phyloP scores from a whole-genome alignment of 2,329 filamentous ascomycete species.

The Boeremia exigua region DNA sequence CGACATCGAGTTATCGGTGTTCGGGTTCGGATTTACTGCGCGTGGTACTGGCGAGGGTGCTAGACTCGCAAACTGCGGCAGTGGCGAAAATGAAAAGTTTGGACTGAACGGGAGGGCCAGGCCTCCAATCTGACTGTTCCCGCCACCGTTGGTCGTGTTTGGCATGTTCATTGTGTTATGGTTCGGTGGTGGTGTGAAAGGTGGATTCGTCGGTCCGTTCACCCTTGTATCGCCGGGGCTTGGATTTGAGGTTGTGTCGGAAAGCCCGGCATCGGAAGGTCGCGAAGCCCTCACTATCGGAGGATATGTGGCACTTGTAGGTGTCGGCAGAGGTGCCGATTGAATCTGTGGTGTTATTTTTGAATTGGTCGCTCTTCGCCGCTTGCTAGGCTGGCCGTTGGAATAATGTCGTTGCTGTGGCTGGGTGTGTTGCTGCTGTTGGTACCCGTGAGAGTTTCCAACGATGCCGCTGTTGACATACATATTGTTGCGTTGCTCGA shows the following conservation, averaged over 20 bases:
- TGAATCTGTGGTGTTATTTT: conserved; percentile 26
- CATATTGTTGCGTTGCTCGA: conserved; percentile 47
- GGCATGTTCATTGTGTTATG: conserved; percentile 23
- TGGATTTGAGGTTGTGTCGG: conserved; percentile 28
- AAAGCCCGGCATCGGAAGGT: conserved; percentile 31
- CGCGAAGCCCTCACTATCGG: conserved; percentile 24
- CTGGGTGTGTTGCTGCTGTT: conserved; percentile 35
- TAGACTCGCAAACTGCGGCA: conserved; percentile 44
- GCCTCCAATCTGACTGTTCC: conserved; percentile 23
- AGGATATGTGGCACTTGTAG: conserved; percentile 40
- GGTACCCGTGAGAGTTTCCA: conserved; percentile 33
- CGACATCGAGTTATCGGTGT: conserved; percentile 24
- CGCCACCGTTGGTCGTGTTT: conserved; percentile 15
- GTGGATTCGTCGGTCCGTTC: conserved; percentile 28
- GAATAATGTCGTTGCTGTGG: conserved; percentile 30
- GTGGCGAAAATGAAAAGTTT: conserved; percentile 47
- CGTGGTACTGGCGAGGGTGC: conserved; percentile 39
- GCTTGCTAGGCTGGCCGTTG: conserved; percentile 43
- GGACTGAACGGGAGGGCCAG: conserved; percentile 50
- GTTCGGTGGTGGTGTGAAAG: conserved; percentile 39
- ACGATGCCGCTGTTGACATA: conserved; percentile 43
- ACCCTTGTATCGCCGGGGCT: conserved; percentile 31
- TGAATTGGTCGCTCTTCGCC: conserved; percentile 38
- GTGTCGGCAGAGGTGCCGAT: conserved; percentile 36
- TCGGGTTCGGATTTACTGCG: conserved; percentile 23